These are phyloP conservation scores for Aspergillus sp. DNA, from an alignment of 2,329 filamentous ascomycete genomes.

Conservation along the genomic window DNA sequence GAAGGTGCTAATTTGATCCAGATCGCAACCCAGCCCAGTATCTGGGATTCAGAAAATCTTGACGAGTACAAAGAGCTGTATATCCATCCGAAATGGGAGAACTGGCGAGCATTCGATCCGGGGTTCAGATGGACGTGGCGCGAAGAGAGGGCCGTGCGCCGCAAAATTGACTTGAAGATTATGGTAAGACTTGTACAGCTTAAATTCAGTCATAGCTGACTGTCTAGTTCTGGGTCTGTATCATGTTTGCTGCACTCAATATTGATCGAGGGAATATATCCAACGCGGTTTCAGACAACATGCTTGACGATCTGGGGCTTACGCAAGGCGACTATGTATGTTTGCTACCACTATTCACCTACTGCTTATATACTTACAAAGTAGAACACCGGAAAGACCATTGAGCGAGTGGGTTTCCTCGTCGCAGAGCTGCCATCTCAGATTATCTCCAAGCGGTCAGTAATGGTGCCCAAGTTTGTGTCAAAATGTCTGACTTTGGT, in stretches of 20 bases:
- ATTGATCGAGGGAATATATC: slow-evolving; percentile 31
- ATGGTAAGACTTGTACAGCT: background rate
- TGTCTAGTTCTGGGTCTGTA: slow-evolving; percentile 45
- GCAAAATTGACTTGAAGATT: slow-evolving; percentile 2
- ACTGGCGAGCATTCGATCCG: slow-evolving; percentile 23
- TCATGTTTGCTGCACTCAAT: slow-evolving; percentile 10
- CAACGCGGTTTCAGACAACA: slow-evolving; percentile 55
- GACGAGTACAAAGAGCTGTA: slow-evolving; percentile 31
- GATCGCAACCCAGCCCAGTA: slow-evolving; percentile 34
- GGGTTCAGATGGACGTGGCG: slow-evolving; percentile 21
- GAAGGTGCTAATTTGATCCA: too few species aligned
- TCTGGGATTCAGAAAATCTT: slow-evolving; percentile 38
- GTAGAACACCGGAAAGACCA: slow-evolving; percentile 50
- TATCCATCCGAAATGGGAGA: slow-evolving; percentile 30
- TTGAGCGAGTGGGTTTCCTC: slow-evolving; percentile 56
- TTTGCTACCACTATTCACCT: too few species aligned
- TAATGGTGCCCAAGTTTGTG: accelerated
- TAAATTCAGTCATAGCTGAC: too few species aligned
- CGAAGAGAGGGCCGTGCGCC: slow-evolving; percentile 29
- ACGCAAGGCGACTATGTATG: slow-evolving; percentile 17
- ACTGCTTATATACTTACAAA: slow-evolving; percentile 6
- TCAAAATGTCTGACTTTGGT: background rate
- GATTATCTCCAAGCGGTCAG: slow-evolving; percentile 48
- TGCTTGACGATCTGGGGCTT: slow-evolving; percentile 44
- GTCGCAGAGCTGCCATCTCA: slow-evolving; percentile 58